Evolutionary conservation across 306 rosid genomes (phyloP).

Genomic region (Datisca glomerata): DNA sequence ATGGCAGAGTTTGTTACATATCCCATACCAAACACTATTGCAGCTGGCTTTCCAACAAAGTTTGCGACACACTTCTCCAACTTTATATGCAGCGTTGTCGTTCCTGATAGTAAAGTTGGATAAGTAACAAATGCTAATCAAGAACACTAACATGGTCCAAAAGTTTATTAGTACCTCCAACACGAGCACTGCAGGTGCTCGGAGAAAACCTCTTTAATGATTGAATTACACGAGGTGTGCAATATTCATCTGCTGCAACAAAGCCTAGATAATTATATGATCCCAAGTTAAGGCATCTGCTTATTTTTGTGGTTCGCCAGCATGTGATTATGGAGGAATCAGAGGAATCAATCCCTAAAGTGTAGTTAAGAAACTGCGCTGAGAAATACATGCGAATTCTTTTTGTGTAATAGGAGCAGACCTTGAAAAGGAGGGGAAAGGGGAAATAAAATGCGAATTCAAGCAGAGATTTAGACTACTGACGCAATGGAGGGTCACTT

Average conservation of each 20-base stretch:
- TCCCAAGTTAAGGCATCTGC: constrained; percentile 83
- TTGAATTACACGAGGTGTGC: constrained; percentile 76
- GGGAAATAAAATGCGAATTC: no score
- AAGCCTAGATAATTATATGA: constrained; percentile 91
- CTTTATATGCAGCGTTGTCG: constrained; percentile 49
- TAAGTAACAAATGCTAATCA: constrained; percentile 4
- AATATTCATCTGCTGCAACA: constrained; percentile 85
- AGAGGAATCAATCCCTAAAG: neutral
- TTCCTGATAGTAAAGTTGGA: constrained; percentile 28
- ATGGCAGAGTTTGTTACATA: constrained; percentile 82
- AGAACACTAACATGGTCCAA: constrained; percentile 4
- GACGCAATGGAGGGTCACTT: constrained; percentile 23
- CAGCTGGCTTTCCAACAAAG: constrained; percentile 64
- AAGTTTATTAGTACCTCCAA: constrained; percentile 41
- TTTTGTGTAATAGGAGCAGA: neutral
- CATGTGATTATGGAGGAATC: constrained; percentile 6
- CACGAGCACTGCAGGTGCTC: constrained; percentile 83
- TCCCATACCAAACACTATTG: constrained; percentile 87
- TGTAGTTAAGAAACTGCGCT: neutral
- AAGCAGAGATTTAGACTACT: constrained; percentile 1
- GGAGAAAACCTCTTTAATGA: constrained; percentile 62
- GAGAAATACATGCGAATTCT: no score
- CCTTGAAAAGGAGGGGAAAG: neutral
- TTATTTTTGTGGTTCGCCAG: constrained; percentile 52
- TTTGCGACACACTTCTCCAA: constrained; percentile 64